Percentiles rank a stretch among this genome's conserved stretches.
Conservation (phyloP, 2,329 filamentous ascomycete genomes). For the Chaetomium globosum region DNA sequence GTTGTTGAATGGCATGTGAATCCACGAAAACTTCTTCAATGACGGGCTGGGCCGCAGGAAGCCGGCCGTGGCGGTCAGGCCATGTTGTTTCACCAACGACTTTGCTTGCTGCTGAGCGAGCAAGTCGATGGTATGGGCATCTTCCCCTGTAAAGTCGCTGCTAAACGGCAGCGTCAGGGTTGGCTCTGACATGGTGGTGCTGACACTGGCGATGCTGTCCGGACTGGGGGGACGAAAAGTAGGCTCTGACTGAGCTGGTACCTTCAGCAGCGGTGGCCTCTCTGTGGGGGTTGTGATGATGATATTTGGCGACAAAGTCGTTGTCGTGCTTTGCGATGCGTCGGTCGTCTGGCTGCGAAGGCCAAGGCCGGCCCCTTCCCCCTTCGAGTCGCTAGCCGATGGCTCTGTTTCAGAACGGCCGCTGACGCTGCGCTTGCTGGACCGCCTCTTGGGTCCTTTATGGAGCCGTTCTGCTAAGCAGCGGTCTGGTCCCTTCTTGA, state of each 20-base stretch:
- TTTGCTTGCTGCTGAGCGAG: conserved; percentile 31
- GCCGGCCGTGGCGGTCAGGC: conserved; percentile 39
- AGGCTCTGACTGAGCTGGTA: conserved; percentile 40
- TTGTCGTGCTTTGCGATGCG: conserved; percentile 25
- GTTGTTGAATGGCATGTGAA: conserved; percentile 61
- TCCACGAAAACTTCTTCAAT: conserved; percentile 58
- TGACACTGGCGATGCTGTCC: conserved; percentile 36
- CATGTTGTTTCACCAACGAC: conserved; percentile 36
- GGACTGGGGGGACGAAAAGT: conserved; percentile 40
- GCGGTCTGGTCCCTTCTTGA: conserved; percentile 57
- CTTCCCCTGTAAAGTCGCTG: conserved; percentile 18
- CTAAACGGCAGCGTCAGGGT: conserved; percentile 22
- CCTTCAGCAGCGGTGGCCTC: conserved; percentile 41
- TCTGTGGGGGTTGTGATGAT: conserved; percentile 42
- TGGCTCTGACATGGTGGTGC: conserved; percentile 42
- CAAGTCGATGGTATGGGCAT: conserved; percentile 26
- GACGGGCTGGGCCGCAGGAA: conserved; percentile 47
- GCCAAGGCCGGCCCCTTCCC: conserved; percentile 31
- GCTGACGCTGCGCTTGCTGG: conserved; percentile 8
- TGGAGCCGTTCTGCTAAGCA: conserved; percentile 58
- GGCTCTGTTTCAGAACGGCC: background rate
- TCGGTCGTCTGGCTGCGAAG: conserved; percentile 20
- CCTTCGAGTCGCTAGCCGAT: background rate
- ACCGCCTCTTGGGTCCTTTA: conserved; percentile 26
- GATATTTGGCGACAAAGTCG: conserved; percentile 43